Base-by-base conservation (phyloP, 805 yeast species). In the Candida sonorensis region DNA sequence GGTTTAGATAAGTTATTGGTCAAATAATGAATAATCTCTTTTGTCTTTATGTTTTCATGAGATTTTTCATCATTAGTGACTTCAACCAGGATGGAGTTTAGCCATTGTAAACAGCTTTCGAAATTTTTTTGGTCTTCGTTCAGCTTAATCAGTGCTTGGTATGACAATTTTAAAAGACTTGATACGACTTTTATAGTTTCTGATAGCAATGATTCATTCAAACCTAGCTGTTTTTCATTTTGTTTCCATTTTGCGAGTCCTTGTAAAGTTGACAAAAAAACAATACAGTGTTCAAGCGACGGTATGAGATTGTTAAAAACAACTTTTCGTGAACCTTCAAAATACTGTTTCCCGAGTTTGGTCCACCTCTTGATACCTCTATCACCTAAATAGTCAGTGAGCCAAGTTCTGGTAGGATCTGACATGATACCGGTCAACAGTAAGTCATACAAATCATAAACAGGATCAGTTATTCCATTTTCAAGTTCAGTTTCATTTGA, bases 311-410 rank as follows among this genome's bases (percentile, higher is more conserved):
- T 67, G 26, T 71, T 61, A 34, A 71, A 69, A 1, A 74, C 41
- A 0, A 61, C 51, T 34, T 72, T 68, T 33, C 76, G 56, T 1
- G 69, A 54, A 27, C 58, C 57, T 26, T 77, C 80, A 45, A 70
- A 78, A 10, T 69, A 60, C 2, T 63, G 53, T 22, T 63, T 66
- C 0, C 81, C 79, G 12, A 67, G 31, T 32, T 64, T 67, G 3
- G 58, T 55, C 71, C 85, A 71, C 41, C 72, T 62, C 39, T 69
- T 72, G 13, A 72, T 50, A 18, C 83, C 83, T 39, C 81, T 60
- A 39, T 79, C 86, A 0, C 84, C 87, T 21, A 81, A 58, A 29
- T 76, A 73, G 42, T 78, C 77, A 15, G 72, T 65, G 47, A 82
- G 58, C 76, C 77, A 81, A 35, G 73, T 76, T 37, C 65, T 67